Conservation (phyloP, 306 rosid species). For the Dryas octopetala region DNA sequence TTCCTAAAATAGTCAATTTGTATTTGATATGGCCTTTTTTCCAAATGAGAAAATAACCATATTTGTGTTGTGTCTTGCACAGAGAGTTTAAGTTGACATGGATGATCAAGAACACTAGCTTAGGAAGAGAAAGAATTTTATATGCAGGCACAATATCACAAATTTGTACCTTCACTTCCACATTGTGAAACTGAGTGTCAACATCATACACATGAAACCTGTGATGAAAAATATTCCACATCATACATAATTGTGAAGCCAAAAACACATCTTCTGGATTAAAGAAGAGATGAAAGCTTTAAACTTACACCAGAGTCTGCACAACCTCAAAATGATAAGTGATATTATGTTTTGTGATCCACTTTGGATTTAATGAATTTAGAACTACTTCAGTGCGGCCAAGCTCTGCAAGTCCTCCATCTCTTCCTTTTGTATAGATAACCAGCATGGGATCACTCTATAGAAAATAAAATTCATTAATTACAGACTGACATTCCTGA, state of each 20-base stretch:
- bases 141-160: constrained; percentile 16
- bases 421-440: constrained; percentile 68
- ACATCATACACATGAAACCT: constrained; percentile 88
- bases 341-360: constrained; percentile 77
- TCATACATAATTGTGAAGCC: constrained; percentile 34
- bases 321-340: constrained; percentile 84
- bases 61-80: neutral
- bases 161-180: constrained; percentile 71
- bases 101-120: neutral
- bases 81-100: neutral
- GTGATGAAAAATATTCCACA: constrained; percentile 35
- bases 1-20: neutral
- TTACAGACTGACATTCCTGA: constrained; percentile 15
- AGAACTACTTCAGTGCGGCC: constrained; percentile 88
- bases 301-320: constrained; percentile 91
- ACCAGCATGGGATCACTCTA: constrained; percentile 96
- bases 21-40: neutral
- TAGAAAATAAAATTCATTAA: constrained; percentile 27
- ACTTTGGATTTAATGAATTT: constrained; percentile 78
- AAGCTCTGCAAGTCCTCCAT: constrained; percentile 79
- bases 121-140: constrained; percentile 7
- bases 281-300: constrained; percentile 32
- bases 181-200: constrained; percentile 81
- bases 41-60: neutral
- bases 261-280: constrained; percentile 22